Evolutionary conservation across 805 yeast species (phyloP).

Genomic region (Yarrowia sp.): DNA sequence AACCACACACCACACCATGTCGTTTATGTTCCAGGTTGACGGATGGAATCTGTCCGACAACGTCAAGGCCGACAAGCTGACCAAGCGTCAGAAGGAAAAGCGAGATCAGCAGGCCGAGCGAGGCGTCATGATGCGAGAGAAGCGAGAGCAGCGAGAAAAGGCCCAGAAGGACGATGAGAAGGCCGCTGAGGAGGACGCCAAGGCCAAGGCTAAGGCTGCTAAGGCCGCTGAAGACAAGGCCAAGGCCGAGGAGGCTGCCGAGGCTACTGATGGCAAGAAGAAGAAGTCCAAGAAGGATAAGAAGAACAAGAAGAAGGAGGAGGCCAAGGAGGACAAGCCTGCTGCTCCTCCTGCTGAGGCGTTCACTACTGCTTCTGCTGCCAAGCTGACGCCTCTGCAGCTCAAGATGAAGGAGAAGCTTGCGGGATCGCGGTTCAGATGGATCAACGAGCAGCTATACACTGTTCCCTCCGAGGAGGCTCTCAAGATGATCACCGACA

Average conservation of each 20-base stretch:
- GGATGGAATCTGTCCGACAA: conserved; percentile 71
- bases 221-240: conserved; percentile 28
- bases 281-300: conserved; percentile 24
- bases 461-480: conserved; percentile 82
- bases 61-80: conserved; percentile 41
- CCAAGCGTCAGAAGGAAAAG: conserved; percentile 32
- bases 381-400: conserved; percentile 47
- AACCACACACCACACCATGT: conserved; percentile 1
- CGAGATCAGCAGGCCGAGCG: conserved; percentile 35
- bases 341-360: conserved; percentile 3
- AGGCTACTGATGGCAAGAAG: neutral
- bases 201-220: conserved; percentile 2
- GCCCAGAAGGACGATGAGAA: neutral
- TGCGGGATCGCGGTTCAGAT: conserved; percentile 92
- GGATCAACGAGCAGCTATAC: conserved; percentile 97
- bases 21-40: conserved; percentile 66
- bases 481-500: conserved; percentile 63
- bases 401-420: conserved; percentile 93
- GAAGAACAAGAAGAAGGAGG: conserved; percentile 30
- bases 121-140: conserved; percentile 31
- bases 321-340: conserved; percentile 30
- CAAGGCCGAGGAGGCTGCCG: conserved; percentile 9
- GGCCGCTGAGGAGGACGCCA: neutral
- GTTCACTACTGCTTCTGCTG: conserved; percentile 1
- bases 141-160: conserved; percentile 31